Evolutionary conservation across 1,139 yeast species (phyloP), one percentile per base, ranked within the genome.

Genomic region (Debaryomyces sp.): DNA sequence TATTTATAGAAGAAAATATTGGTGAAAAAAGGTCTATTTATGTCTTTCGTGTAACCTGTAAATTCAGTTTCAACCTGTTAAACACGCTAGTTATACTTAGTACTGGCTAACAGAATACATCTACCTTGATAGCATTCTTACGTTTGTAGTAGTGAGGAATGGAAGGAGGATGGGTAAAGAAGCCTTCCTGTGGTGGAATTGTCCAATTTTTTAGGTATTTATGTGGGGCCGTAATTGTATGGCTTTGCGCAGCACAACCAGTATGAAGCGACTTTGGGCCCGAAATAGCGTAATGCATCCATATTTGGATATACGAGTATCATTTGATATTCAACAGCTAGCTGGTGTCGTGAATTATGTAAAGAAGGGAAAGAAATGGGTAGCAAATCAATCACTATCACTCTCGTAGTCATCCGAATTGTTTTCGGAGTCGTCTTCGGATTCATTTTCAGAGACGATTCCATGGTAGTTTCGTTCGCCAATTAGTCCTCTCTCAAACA

Each of bases 401-500:
- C 67, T 62, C 42, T 59, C 56, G 48, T 58, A 62, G 10, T 58
- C 57, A 40, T 47, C 32, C 32, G 39, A 22, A 10, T 22, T 24
- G 8, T 17, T 15, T 15, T 53, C 57, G 4, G 54, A 58, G 6
- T 52, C 56, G 23, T 39, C 32, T 21, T 30, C 30, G 30, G 32
- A 41, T 51, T 53, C 57, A 4, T 54, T 58, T 21, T 30, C 37
- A 18, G 32, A 41, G 51, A 56, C 29, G 59, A 71, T 48, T 61
- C 63, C 47, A 33, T 56, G 60, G 55, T 78, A 78, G 21, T 58
- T 62, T 36, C 83, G 60, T 3, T 75, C 77, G 2, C 58, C 68
- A 8, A 78, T 55, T 39, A 67, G 44, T 0, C 75, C 80, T 22
- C 64, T 64, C 26, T 75, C 78, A 35, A 77, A 78, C 43, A 78